Conservation (phyloP, 768 basidiomycete genomes). For the Hygrophoropsis aurantiaca region DNA sequence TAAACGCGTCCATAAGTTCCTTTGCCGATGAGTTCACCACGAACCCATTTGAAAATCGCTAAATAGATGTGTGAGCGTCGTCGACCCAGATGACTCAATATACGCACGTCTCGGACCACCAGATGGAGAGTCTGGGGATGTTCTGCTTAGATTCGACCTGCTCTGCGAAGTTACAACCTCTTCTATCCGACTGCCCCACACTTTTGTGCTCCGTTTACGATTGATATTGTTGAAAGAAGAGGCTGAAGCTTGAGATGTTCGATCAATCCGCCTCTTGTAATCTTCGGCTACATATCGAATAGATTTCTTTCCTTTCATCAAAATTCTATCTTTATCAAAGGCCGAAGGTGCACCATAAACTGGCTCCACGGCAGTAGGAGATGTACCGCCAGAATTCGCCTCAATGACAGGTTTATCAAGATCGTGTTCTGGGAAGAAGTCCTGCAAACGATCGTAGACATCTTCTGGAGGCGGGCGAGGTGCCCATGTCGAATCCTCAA, state of each 20-base stretch:
- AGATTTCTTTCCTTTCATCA: conserved; percentile 76
- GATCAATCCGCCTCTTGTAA: conserved; percentile 74
- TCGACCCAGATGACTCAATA: conserved; percentile 3
- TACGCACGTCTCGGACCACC: conserved; percentile 67
- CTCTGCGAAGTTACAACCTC: conserved; percentile 79
- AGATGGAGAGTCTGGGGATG: conserved; percentile 60
- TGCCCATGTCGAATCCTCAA: conserved; percentile 81
- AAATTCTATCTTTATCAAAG: conserved; percentile 34
- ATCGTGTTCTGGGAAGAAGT: conserved; percentile 95
- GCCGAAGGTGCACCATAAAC: conserved; percentile 38
- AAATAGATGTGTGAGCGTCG: conserved; percentile 20
- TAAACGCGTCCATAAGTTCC: conserved; percentile 98
- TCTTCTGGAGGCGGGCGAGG: conserved; percentile 90
- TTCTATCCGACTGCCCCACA: conserved; percentile 93
- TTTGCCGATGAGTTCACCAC: conserved; percentile 95
- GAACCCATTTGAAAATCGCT: conserved; percentile 98
- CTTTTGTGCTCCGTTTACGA: conserved; percentile 86
- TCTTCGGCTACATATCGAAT: conserved; percentile 92
- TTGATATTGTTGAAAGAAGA: conserved; percentile 50
- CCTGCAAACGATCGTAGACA: conserved; percentile 88
- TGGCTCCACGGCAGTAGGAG: conserved; percentile 63
- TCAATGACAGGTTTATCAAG: conserved; percentile 96
- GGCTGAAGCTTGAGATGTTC: conserved; percentile 61
- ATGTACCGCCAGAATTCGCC: conserved; percentile 74
- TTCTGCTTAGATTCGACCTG: conserved; percentile 40